Evolutionary conservation across 768 basidiomycete genomes (phyloP).

Genomic region (Boletus speciosus): DNA sequence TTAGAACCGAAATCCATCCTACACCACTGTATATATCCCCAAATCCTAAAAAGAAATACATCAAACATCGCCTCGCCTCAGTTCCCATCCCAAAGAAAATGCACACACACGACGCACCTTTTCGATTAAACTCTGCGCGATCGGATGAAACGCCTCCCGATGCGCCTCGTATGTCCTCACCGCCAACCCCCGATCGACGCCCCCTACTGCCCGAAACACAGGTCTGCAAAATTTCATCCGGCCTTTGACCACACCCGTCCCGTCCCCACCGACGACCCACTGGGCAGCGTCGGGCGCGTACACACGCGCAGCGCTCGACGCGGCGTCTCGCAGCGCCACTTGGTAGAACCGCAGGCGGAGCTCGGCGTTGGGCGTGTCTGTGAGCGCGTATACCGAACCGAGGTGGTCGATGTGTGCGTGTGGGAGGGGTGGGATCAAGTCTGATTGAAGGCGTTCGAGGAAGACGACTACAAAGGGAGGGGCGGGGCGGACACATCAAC

Average conservation of each 20-base stretch:
- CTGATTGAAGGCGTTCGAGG: constrained; percentile 68
- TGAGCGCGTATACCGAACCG: constrained; percentile 47
- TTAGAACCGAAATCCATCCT: too few relatives aligned
- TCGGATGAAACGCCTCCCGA: constrained; percentile 67
- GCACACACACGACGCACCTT: constrained; percentile 44
- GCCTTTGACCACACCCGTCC: constrained; percentile 62
- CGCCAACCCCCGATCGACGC: constrained; percentile 54
- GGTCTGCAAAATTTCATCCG: constrained; percentile 86
- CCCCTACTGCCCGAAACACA: constrained; percentile 51
- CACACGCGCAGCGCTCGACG: constrained; percentile 44
- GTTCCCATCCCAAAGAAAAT: background rate
- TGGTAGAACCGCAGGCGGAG: constrained; percentile 77
- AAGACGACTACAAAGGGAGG: constrained; percentile 58
- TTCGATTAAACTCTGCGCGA: constrained; percentile 70
- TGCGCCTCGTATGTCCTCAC: constrained; percentile 43
- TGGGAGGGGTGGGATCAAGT: constrained; percentile 52
- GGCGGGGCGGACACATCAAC: background rate
- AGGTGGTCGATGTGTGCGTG: constrained; percentile 56
- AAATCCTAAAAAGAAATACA: background rate
- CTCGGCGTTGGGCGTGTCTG: constrained; percentile 63
- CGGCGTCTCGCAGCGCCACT: constrained; percentile 54
- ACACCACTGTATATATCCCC: background rate
- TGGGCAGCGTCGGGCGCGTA: constrained; percentile 53
- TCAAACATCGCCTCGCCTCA: too few relatives aligned
- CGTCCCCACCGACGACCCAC: constrained; percentile 65